Evolutionary conservation across 306 rosid genomes (phyloP).

Genomic region (Quercus gilva): DNA sequence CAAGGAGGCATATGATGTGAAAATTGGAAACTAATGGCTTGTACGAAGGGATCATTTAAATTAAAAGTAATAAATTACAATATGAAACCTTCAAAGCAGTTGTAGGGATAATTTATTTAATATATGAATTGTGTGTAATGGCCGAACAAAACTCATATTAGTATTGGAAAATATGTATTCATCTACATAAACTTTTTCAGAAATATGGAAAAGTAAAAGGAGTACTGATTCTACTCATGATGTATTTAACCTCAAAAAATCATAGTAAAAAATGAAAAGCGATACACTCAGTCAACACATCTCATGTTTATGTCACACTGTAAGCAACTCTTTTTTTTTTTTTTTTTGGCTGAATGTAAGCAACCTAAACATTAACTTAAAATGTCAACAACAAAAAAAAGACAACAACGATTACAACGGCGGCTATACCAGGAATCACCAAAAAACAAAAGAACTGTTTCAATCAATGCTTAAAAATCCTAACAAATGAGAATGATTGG

Average conservation of each 20-base stretch:
- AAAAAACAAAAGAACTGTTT: neutral
- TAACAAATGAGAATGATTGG: neutral
- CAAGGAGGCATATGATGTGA: too few relatives aligned
- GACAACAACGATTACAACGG: neutral
- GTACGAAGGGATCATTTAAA: too few relatives aligned
- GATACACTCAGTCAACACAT: neutral
- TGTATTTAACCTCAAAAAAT: neutral
- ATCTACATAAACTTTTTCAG: too few relatives aligned
- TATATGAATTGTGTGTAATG: too few relatives aligned
- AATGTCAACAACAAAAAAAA: neutral
- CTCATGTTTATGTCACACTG: neutral
- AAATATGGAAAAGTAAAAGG: too few relatives aligned
- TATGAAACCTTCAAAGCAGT: too few relatives aligned
- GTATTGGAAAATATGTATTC: too few relatives aligned
- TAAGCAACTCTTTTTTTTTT: neutral
- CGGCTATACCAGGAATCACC: neutral
- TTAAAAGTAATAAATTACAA: too few relatives aligned
- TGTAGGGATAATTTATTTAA: too few relatives aligned
- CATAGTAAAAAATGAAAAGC: neutral
- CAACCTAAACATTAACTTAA: neutral
- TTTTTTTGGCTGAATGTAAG: too few relatives aligned
- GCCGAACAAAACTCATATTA: too few relatives aligned
- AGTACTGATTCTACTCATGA: neutral
- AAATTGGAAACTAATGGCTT: too few relatives aligned
- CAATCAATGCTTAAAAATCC: neutral